Percentiles rank a stretch among this genome's conserved stretches.
These are phyloP conservation scores for Haplosporangium sp. DNA, from an alignment of 371 early-diverging fungal genomes.

Conservation along the genomic window DNA sequence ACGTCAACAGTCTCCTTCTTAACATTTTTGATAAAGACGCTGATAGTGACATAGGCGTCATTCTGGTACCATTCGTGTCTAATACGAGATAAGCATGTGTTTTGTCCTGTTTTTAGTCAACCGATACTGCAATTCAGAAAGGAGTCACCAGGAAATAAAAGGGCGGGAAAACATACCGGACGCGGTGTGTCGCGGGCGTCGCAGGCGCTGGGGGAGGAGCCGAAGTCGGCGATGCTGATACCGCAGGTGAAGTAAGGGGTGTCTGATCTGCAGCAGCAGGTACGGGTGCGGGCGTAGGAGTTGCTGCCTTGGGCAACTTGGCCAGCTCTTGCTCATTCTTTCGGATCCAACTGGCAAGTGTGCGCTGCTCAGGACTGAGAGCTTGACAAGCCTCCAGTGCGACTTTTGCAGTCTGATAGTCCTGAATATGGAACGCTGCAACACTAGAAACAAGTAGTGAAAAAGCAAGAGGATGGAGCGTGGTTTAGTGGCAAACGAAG, in stretches of 20 bases:
- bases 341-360: slow-evolving; percentile 63
- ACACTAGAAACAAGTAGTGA: slow-evolving; percentile 46
- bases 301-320: slow-evolving; percentile 18
- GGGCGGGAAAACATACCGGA: slow-evolving; percentile 12
- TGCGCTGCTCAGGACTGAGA: slow-evolving; percentile 62
- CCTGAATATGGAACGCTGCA: slow-evolving; percentile 60
- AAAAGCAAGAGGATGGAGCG: background rate
- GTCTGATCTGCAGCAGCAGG: slow-evolving; percentile 16
- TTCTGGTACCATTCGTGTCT: slow-evolving; percentile 98
- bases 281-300: background rate
- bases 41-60: slow-evolving; percentile 84
- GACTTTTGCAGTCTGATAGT: slow-evolving; percentile 61
- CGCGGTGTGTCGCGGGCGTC: slow-evolving; percentile 26
- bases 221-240: slow-evolving; percentile 7
- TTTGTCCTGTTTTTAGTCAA: background rate
- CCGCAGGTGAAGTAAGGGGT: slow-evolving; percentile 12
- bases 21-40: slow-evolving; percentile 88
- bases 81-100: slow-evolving; percentile 1
- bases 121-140: background rate
- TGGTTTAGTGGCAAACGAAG: background rate
- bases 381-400: slow-evolving; percentile 60
- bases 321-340: slow-evolving; percentile 58
- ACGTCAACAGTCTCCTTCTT: slow-evolving; percentile 71
- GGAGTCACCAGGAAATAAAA: slow-evolving; percentile 1
- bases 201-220: slow-evolving; percentile 12